Conservation (phyloP, 495 filamentous ascomycete species). For the Tetracladium marchalianum region DNA sequence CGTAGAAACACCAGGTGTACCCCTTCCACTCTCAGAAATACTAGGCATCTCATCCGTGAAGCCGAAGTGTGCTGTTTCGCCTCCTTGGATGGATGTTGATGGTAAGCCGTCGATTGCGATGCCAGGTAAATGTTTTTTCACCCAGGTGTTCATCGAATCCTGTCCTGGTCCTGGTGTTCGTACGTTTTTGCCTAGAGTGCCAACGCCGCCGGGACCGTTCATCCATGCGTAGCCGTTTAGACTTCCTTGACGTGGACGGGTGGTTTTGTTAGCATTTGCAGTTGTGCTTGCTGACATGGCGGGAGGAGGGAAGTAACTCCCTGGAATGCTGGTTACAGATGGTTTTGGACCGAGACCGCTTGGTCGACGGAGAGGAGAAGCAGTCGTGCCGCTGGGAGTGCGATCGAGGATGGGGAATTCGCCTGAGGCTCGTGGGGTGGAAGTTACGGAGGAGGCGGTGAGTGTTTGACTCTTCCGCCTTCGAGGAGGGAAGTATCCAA, state of each 20-base stretch:
- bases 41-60: conserved; percentile 27
- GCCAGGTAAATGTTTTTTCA: conserved; percentile 65
- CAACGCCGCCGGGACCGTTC: conserved; percentile 74
- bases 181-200: conserved; percentile 59
- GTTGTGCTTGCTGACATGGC: conserved; percentile 11
- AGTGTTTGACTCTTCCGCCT: conserved; percentile 63
- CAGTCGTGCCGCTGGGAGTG: conserved; percentile 20
- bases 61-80: conserved; percentile 35
- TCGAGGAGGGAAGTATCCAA: conserved; percentile 88
- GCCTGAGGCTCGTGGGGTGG: conserved; percentile 52
- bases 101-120: conserved; percentile 49
- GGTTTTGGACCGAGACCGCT: conserved; percentile 12
- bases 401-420: conserved; percentile 34
- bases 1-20: conserved; percentile 14
- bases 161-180: conserved; percentile 67
- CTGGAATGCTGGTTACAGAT: conserved; percentile 4
- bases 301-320: conserved; percentile 19
- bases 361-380: conserved; percentile 8
- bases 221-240: conserved; percentile 38
- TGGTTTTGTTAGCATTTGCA: conserved; percentile 8
- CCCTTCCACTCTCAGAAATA: conserved; percentile 36
- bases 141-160: conserved; percentile 71
- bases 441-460: conserved; percentile 42
- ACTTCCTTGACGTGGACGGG: conserved; percentile 11
- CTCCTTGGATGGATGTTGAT: conserved; percentile 42